Evolutionary conservation across 495 filamentous ascomycete genomes (phyloP).

Genomic region (Aspergillus bertholletiae): DNA sequence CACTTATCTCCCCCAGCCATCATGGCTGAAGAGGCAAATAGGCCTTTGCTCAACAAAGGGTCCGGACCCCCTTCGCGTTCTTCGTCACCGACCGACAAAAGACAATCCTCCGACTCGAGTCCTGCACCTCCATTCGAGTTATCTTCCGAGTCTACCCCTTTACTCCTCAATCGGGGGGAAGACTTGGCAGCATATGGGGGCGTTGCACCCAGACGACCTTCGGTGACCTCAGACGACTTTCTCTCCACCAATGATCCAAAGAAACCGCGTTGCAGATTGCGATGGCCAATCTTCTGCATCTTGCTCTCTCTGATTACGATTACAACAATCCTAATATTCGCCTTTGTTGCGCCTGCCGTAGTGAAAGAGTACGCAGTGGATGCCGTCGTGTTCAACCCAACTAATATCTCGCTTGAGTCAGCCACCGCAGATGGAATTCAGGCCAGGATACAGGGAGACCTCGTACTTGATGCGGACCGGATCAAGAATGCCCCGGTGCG

Average conservation of each 20-base stretch:
- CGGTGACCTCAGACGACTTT: conserved; percentile 16
- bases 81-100: conserved; percentile 5
- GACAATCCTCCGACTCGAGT: conserved; percentile 10
- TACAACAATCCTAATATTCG: conserved; percentile 54
- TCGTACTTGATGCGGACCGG: conserved; percentile 70
- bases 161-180: conserved; percentile 36
- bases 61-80: conserved; percentile 15
- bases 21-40: conserved; percentile 36
- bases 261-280: conserved; percentile 28
- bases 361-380: conserved; percentile 82
- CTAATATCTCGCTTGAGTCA: conserved; percentile 74
- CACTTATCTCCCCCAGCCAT: conserved; percentile 11
- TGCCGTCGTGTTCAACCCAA: conserved; percentile 76
- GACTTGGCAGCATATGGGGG: conserved; percentile 33
- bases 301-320: conserved; percentile 46
- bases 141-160: conserved; percentile 42
- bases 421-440: conserved; percentile 73
- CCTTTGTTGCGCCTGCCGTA: conserved; percentile 75
- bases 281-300: conserved; percentile 58
- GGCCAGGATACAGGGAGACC: conserved; percentile 74
- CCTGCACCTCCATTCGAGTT: conserved; percentile 29
- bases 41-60: conserved; percentile 27
- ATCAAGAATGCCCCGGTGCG: conserved; percentile 67
- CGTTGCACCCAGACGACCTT: conserved; percentile 14
- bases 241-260: conserved; percentile 8